These are phyloP conservation scores for Tremella yokohamensis DNA, from an alignment of 768 basidiomycete genomes.

Conservation along the genomic window DNA sequence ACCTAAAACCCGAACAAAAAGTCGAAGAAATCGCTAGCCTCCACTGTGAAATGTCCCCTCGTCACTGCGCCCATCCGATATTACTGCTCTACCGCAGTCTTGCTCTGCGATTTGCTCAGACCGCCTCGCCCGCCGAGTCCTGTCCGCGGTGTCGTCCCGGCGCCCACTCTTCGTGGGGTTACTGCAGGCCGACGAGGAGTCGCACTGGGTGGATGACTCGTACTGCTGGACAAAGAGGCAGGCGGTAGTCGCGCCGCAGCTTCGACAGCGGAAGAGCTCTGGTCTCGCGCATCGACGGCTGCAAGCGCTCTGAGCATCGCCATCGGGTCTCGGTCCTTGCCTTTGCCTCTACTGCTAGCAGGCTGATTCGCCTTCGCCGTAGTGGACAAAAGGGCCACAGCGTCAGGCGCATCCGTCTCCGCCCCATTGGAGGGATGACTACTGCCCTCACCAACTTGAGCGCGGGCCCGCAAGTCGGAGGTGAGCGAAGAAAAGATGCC, in stretches of 20 bases:
- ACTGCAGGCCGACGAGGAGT: not conserved
- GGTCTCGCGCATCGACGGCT: slow-evolving; percentile 30
- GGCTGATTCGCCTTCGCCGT: slow-evolving; percentile 8
- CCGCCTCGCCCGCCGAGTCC: not conserved
- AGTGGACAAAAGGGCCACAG: slow-evolving; percentile 23
- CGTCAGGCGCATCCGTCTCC: slow-evolving; percentile 27
- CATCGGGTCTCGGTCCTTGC: slow-evolving; percentile 31
- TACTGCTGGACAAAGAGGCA: slow-evolving; percentile 2
- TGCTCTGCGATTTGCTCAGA: not conserved
- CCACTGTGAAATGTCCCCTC: no score
- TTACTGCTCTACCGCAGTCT: slow-evolving; percentile 2
- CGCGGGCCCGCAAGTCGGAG: slow-evolving; percentile 37
- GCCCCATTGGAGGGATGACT: slow-evolving; percentile 2
- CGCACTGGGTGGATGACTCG: not conserved
- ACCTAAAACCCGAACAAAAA: no score
- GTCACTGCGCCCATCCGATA: not conserved
- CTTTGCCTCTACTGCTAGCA: not conserved
- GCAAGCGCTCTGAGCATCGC: slow-evolving; percentile 42
- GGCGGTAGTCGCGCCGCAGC: slow-evolving; percentile 26
- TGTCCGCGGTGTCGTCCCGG: not conserved
- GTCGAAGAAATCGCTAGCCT: no score
- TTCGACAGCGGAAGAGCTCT: slow-evolving; percentile 14
- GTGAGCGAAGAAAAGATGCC: slow-evolving; percentile 48
- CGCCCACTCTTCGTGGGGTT: not conserved
- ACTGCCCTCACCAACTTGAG: slow-evolving; percentile 4